Evolutionary conservation across 768 basidiomycete species (phyloP), one percentile per base, ranked within the genome.

Genomic region (Harrya chromipes): DNA sequence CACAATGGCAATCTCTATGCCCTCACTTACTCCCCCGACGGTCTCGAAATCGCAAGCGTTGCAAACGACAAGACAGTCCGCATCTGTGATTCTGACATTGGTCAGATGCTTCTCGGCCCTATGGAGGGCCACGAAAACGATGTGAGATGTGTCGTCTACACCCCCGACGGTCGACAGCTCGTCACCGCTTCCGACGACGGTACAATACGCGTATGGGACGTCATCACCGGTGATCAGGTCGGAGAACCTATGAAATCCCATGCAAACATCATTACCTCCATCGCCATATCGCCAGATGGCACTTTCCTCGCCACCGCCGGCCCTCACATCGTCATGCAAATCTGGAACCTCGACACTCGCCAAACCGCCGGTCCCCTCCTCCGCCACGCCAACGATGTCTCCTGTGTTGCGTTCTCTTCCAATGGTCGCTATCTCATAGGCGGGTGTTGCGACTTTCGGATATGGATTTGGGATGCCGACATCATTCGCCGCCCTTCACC

Each of bases 11-110:
- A 63, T 47, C 61, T 63, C 8, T 66, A 65, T 43, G 53, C 63
- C 50, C 56, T 65, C 78, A 44, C 81, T 70, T 80, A 52, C 20
- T 55, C 55, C 47, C 63, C 63, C 29, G 63, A 65, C 21, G 61
- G 63, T 24, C 63, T 63, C 59, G 63, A 66, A 37, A 65, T 65
- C 52, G 61, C 58, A 38, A 65, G 60, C 56, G 63, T 58, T 8
- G 60, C 68, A 20, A 64, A 60, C 47, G 68, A 69, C 59, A 60
- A 57, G 26, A 63, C 67, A 1, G 50, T 67, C 23, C 63, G 67
- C 49, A 47, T 69, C 43, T 70, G 68, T 43, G 59, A 68, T 47
- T 40, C 66, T 6, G 66, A 66, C 54, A 61, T 62, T 41, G 78
- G 78, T 47, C 73, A 76, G 49, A 56, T 57, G 44, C 50, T 64